Evolutionary conservation across 805 yeast species (phyloP).

Genomic region (Metschnikowia anglica): DNA sequence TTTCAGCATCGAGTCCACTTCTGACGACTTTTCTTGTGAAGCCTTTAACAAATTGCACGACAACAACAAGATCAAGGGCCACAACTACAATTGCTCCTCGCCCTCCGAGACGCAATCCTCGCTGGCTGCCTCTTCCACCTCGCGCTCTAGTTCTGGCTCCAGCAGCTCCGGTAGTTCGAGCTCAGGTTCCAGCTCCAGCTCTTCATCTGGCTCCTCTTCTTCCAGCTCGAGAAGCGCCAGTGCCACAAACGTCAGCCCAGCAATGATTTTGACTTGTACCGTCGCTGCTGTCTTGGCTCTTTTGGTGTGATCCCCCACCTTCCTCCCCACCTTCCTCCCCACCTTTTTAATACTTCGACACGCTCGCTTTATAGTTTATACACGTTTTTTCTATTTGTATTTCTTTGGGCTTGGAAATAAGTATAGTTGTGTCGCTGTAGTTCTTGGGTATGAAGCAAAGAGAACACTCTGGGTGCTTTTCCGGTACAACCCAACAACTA

Average conservation of each 20-base stretch:
- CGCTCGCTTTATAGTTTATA: background rate
- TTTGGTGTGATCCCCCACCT: constrained; percentile 23
- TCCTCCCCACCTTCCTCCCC: background rate
- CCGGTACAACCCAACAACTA: no score
- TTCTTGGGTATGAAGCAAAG: no score
- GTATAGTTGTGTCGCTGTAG: background rate
- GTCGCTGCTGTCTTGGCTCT: constrained; percentile 31
- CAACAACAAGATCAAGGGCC: constrained; percentile 39
- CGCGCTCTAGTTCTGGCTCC: constrained; percentile 17
- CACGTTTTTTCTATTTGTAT: no score
- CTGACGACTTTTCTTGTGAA: constrained; percentile 39
- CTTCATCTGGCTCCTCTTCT: constrained; percentile 18
- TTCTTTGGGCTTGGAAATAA: no score
- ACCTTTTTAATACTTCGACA: background rate
- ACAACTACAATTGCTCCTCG: constrained; percentile 43
- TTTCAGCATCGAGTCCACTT: constrained; percentile 34
- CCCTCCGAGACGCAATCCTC: constrained; percentile 27
- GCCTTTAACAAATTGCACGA: constrained; percentile 35
- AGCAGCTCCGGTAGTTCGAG: constrained; percentile 18
- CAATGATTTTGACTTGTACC: constrained; percentile 25
- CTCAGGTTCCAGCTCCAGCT: constrained; percentile 11
- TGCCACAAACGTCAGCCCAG: constrained; percentile 20
- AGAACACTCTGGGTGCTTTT: no score
- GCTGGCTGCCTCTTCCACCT: constrained; percentile 14
- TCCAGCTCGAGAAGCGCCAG: constrained; percentile 23